Evolutionary conservation across 2,329 filamentous ascomycete genomes (phyloP).

Genomic region (Stachybotrys chartarum): DNA sequence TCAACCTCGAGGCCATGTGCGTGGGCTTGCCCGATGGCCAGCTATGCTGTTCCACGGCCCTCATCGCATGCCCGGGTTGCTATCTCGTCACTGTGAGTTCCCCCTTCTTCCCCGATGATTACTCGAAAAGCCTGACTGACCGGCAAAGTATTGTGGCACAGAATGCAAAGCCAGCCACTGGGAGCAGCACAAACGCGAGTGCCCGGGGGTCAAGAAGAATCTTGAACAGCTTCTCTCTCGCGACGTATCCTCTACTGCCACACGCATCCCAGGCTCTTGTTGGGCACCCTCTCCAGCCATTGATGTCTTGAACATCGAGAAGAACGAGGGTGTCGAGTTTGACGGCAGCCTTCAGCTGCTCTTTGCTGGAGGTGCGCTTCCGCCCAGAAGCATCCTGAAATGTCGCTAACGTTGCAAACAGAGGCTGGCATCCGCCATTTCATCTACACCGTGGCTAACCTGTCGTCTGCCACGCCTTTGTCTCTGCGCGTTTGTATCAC

Average conservation of each 20-base stretch:
- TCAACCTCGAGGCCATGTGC: too few species aligned
- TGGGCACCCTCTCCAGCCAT: conserved; percentile 14
- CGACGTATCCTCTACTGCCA: too few species aligned
- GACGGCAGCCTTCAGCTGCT: conserved; percentile 12
- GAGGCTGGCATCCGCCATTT: conserved; percentile 14
- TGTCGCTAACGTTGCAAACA: too few species aligned
- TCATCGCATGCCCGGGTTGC: background rate
- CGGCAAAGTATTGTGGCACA: conserved; percentile 12
- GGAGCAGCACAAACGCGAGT: conserved; percentile 5
- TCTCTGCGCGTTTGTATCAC: conserved; percentile 7
- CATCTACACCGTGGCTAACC: conserved; percentile 13
- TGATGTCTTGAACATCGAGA: conserved; percentile 16
- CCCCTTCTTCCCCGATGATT: background rate
- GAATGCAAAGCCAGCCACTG: conserved; percentile 9
- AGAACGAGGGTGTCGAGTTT: conserved; percentile 16
- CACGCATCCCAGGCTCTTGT: background rate
- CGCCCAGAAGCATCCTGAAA: too few species aligned
- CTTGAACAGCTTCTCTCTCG: too few species aligned
- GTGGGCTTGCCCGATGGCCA: too few species aligned
- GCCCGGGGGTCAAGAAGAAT: background rate
- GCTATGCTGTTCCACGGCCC: too few species aligned
- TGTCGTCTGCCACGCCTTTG: conserved; percentile 10
- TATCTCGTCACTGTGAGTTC: background rate
- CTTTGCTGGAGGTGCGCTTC: conserved; percentile 11
- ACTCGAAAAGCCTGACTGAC: background rate